Evolutionary conservation across 2,329 filamentous ascomycete genomes (phyloP), one percentile per base, ranked within the genome.

Genomic region (Penicillium frequentans): DNA sequence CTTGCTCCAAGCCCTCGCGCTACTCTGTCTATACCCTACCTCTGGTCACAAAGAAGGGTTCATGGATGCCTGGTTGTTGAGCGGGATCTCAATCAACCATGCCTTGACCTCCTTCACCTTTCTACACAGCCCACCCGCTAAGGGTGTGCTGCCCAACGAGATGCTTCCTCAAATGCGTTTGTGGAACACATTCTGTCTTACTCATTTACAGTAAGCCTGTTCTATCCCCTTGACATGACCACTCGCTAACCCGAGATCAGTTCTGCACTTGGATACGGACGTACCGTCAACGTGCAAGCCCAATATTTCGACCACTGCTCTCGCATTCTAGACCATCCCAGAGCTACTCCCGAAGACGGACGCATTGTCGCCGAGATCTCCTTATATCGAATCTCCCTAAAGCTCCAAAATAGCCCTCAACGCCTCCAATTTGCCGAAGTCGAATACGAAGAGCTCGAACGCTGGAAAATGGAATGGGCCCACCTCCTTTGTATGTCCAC

Each of bases 31-130:
- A 45, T 73, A 70, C 59, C 67, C 70, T 24, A 64, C 68, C 35
- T 66, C 68, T 3, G 64, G 70, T 7, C 69, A 73, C 39, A 72
- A 71, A 52, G 70, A 71, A 52, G 61, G 67, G 8, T 67, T 67
- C 19, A 70, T 73, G 62, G 71, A 73, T 46, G 69, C 69, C 63
- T 73, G 71, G 71, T 63, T 73, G 46, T 54, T 73, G 60, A 73
- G 71, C 64, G 70, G 70, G 56, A 70, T 71, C 59, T 70, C 70
- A 31, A 70, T 73, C 50, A 71, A 73, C 49, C 71, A 73, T 63
- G 70, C 70, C 29, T 57, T 66, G 24, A 59, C 57, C 33, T 62
- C 64, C 24, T 66, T 67, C 48, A 48, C 46, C 37, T 65, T 67
- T 46, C 51, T 67, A 50, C 63, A 62, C 39, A 54, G 37, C 19